Conservation (phyloP, 441 rosid genomes). For the Adansonia madagascariensis region DNA sequence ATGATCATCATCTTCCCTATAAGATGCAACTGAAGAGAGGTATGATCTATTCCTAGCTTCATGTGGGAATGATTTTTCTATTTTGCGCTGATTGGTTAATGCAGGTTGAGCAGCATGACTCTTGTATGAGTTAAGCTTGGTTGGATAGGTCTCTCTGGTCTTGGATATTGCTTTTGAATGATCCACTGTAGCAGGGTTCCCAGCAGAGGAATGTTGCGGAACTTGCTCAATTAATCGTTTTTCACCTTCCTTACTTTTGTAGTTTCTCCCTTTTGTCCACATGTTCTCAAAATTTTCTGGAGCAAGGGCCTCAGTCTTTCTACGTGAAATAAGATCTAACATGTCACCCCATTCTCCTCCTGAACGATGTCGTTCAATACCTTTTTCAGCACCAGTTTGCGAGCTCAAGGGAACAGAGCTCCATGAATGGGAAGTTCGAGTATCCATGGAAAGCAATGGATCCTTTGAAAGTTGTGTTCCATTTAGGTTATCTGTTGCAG, state of each 20-base stretch:
- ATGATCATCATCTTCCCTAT: slow-evolving; percentile 55
- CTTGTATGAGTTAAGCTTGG: slow-evolving; percentile 37
- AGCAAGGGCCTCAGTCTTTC: slow-evolving; percentile 89
- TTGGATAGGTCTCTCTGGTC: slow-evolving; percentile 40
- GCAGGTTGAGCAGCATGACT: slow-evolving; percentile 36
- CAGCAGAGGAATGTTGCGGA: slow-evolving; percentile 47
- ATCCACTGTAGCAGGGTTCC: slow-evolving; percentile 43
- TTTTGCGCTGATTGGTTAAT: slow-evolving; percentile 34
- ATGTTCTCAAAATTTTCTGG: slow-evolving; percentile 96
- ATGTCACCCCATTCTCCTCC: slow-evolving; percentile 85
- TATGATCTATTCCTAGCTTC: slow-evolving; percentile 41
- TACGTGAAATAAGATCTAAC: slow-evolving; percentile 78
- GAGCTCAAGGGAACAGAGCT: slow-evolving; percentile 62
- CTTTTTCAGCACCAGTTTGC: slow-evolving; percentile 51
- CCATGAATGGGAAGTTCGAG: slow-evolving; percentile 78
- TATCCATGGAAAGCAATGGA: slow-evolving; percentile 89
- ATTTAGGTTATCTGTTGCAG: slow-evolving; percentile 46
- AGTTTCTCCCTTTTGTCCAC: slow-evolving; percentile 98
- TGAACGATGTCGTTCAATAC: slow-evolving; percentile 50
- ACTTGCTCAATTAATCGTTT: slow-evolving; percentile 49
- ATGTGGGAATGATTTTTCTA: slow-evolving; percentile 36
- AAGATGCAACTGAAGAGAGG: slow-evolving; percentile 46
- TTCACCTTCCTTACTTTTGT: slow-evolving; percentile 63
- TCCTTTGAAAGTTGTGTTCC: slow-evolving; percentile 64
- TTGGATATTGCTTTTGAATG: slow-evolving; percentile 37